A percentile compares a stretch with the other conserved stretches of the same genome.
These are phyloP conservation scores for Penicillium psychrofluorescens DNA, from an alignment of 495 filamentous ascomycete species.

Conservation along the genomic window DNA sequence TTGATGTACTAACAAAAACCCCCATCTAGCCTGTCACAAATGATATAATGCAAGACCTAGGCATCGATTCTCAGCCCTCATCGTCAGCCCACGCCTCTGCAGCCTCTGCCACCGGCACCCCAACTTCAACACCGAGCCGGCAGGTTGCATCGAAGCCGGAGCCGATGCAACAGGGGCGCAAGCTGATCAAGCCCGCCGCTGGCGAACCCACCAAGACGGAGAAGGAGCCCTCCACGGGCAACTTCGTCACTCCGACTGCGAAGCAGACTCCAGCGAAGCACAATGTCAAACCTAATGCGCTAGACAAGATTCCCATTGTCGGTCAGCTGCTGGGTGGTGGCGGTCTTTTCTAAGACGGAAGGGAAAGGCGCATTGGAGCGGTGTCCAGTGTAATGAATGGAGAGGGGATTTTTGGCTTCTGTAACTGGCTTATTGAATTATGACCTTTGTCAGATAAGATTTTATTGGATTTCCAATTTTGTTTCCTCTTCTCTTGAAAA, in stretches of 20 bases:
- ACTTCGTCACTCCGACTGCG: conserved; percentile 17
- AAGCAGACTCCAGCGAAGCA: conserved; percentile 9
- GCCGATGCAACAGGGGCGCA: conserved; percentile 6
- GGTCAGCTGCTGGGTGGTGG: conserved; percentile 22
- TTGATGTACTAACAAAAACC: conserved; percentile 1
- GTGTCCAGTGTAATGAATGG: not conserved
- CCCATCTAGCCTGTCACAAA: no score
- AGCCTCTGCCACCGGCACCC: no score
- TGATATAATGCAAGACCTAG: no score
- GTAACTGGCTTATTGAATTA: no score
- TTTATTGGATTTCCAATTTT: no score
- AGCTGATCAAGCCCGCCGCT: conserved; percentile 10
- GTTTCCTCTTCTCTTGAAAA: not conserved
- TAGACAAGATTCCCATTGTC: conserved; percentile 25
- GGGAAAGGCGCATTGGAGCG: not conserved
- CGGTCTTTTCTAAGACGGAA: conserved; percentile 4
- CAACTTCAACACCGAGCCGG: no score
- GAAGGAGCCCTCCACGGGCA: conserved; percentile 13
- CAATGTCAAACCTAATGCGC: conserved; percentile 16
- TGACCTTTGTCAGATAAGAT: no score
- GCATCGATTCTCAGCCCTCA: no score
- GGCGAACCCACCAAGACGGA: conserved; percentile 11
- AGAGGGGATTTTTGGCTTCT: not conserved
- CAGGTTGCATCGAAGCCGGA: no score
- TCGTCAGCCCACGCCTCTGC: no score